phyloP scores from a whole-genome alignment of 176 grass and related monocot genomes.

The Eragrostis curvula region DNA sequence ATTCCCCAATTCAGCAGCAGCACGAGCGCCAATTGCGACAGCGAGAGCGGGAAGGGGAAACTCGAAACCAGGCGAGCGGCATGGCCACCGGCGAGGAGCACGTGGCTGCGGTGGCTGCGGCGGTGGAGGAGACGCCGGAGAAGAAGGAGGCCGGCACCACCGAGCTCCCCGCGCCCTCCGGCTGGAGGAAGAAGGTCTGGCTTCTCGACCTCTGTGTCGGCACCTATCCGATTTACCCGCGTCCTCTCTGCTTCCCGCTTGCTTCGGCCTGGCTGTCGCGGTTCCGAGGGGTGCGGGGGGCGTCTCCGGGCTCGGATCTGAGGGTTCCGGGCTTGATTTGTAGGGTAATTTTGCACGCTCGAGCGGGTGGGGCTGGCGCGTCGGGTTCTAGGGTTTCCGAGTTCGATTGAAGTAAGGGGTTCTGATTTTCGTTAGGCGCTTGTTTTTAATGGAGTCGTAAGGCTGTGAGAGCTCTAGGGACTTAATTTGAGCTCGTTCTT shows the following conservation, averaged over 20 bases:
- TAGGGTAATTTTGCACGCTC: not conserved
- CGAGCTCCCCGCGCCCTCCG: slow-evolving; percentile 55
- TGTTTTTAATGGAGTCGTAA: not conserved
- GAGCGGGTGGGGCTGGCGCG: not conserved
- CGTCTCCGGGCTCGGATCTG: not conserved
- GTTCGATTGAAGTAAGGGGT: not conserved
- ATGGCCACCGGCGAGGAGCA: slow-evolving; percentile 47
- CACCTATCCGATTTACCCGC: not conserved
- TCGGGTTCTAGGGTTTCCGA: slow-evolving; percentile 48
- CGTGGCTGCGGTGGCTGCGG: slow-evolving; percentile 20
- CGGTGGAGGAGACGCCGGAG: slow-evolving; percentile 34
- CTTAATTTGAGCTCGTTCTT: slow-evolving; percentile 21
- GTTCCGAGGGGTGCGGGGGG: not conserved
- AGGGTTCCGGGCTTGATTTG: not conserved
- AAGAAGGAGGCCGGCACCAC: slow-evolving; percentile 12
- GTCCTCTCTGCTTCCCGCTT: not conserved
- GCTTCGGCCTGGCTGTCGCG: not conserved
- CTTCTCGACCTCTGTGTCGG: not conserved
- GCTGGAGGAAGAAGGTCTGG: slow-evolving; percentile 73
- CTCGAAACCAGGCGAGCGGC: slow-evolving; percentile 45
- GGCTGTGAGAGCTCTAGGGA: not conserved
- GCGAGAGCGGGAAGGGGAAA: slow-evolving; percentile 61
- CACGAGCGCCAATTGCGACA: slow-evolving; percentile 31
- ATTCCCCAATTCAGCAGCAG: slow-evolving; percentile 32
- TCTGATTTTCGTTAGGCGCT: not conserved